These are phyloP conservation scores for Suillus ampliporus DNA, from an alignment of 768 basidiomycete species.

Conservation along the genomic window DNA sequence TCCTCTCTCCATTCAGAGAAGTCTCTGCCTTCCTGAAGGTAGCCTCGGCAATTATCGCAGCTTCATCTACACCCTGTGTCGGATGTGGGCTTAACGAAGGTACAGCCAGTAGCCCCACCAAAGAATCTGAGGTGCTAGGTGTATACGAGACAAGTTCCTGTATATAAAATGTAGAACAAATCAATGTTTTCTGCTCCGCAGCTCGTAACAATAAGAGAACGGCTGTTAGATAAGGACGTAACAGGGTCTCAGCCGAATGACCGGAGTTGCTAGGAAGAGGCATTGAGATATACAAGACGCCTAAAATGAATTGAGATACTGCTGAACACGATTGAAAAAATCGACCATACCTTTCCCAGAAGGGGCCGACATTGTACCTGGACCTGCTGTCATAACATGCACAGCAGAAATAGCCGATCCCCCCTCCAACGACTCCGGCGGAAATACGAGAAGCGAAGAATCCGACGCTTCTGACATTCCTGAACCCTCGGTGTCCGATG, in stretches of 20 bases:
- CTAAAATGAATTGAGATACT: constrained; percentile 39
- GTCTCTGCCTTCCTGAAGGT: constrained; percentile 54
- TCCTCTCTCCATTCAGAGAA: constrained; percentile 25
- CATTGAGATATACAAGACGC: constrained; percentile 63
- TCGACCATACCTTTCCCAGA: constrained; percentile 67
- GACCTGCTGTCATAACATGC: constrained; percentile 71
- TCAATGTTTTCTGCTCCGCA: constrained; percentile 43
- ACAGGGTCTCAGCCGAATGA: constrained; percentile 45
- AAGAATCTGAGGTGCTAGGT: constrained; percentile 14
- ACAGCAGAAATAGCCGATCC: constrained; percentile 58
- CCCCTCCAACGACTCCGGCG: constrained; percentile 59
- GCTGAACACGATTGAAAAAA: constrained; percentile 5
- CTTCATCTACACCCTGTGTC: constrained; percentile 61
- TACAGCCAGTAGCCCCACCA: constrained; percentile 21
- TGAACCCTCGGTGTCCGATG: constrained; percentile 30
- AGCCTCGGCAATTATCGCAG: constrained; percentile 61
- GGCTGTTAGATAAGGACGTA: constrained; percentile 63
- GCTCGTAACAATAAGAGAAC: constrained; percentile 38
- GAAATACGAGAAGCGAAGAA: constrained; percentile 75
- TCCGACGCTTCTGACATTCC: constrained; percentile 46
- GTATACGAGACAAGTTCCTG: neutral
- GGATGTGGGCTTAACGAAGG: constrained; percentile 42
- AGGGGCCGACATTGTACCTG: constrained; percentile 76
- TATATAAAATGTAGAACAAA: constrained; percentile 62
- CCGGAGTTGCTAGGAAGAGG: constrained; percentile 41